phyloP scores from a whole-genome alignment of 352 stramenopile genomes.

The Globisporangium cylindrosporum region DNA sequence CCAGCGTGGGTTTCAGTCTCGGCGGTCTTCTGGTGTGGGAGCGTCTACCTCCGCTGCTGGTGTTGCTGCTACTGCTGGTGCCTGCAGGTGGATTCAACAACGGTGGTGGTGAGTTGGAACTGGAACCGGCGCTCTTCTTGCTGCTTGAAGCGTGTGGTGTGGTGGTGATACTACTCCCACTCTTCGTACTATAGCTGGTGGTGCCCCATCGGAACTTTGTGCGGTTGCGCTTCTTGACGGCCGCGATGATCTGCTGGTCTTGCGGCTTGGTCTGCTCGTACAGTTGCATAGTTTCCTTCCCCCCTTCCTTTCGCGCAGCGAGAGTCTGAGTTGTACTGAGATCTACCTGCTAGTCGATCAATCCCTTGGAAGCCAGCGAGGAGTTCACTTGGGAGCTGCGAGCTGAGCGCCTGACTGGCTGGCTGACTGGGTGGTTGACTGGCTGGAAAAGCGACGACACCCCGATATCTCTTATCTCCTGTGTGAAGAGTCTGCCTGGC shows the following conservation, averaged over 20 bases:
- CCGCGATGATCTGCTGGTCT: slow-evolving; percentile 14
- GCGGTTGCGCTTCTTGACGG: slow-evolving; percentile 17
- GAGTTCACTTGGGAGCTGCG: not conserved
- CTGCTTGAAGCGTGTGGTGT: not conserved
- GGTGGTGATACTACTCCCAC: not conserved
- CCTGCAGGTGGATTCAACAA: not conserved
- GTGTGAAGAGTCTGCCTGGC: not conserved
- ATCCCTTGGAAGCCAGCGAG: not conserved
- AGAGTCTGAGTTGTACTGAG: not conserved
- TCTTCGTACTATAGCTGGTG: slow-evolving; percentile 4
- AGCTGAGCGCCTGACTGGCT: not conserved
- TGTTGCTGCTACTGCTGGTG: not conserved
- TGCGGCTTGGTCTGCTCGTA: slow-evolving; percentile 20
- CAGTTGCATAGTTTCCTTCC: not conserved
- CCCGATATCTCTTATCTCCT: too few relatives aligned
- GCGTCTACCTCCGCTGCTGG: not conserved
- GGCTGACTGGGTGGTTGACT: not conserved
- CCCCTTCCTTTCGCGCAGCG: not conserved
- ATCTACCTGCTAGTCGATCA: not conserved
- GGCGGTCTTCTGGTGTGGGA: not conserved
- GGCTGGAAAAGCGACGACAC: too few relatives aligned
- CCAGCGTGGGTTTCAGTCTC: not conserved
- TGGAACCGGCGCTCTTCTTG: not conserved
- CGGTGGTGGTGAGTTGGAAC: not conserved
- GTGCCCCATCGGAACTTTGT: slow-evolving; percentile 16